A percentile compares a stretch with the other conserved stretches of the same genome.
Conservation (phyloP, 2,329 filamentous ascomycete species). For the Pseudonectria buxi region DNA sequence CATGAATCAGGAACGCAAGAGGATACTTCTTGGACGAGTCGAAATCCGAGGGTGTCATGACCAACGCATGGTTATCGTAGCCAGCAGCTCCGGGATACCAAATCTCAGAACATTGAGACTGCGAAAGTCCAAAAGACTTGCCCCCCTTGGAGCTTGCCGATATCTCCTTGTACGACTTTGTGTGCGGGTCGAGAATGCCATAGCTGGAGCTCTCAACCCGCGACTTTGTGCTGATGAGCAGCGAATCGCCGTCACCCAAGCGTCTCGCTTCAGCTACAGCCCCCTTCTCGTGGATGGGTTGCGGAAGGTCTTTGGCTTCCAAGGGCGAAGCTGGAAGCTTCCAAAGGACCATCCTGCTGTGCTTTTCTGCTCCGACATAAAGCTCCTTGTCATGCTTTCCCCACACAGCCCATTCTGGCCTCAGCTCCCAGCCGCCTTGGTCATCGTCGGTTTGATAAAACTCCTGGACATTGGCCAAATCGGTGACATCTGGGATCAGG, state of each 20-base stretch:
- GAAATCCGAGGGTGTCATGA: slow-evolving; percentile 60
- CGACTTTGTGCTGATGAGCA: slow-evolving; percentile 63
- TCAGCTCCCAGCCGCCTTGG: slow-evolving; percentile 55
- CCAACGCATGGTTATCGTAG: slow-evolving; percentile 63
- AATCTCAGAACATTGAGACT: slow-evolving; percentile 58
- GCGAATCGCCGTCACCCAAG: slow-evolving; percentile 38
- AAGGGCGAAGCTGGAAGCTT: slow-evolving; percentile 50
- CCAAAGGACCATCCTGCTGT: slow-evolving; percentile 57
- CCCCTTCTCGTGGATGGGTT: slow-evolving; percentile 45
- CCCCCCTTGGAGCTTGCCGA: slow-evolving; percentile 63
- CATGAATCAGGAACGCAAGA: slow-evolving; percentile 72
- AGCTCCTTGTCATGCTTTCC: slow-evolving; percentile 54
- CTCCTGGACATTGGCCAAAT: slow-evolving; percentile 52
- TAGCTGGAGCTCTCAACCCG: slow-evolving; percentile 68
- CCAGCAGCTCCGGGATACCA: slow-evolving; percentile 60
- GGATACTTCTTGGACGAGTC: slow-evolving; percentile 67
- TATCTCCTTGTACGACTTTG: slow-evolving; percentile 34
- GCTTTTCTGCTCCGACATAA: slow-evolving; percentile 67
- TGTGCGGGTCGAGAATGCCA: slow-evolving; percentile 46
- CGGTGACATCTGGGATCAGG: slow-evolving; percentile 53
- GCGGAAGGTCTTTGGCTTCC: slow-evolving; percentile 41
- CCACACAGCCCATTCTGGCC: slow-evolving; percentile 52
- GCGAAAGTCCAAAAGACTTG: slow-evolving; percentile 58
- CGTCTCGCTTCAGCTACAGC: slow-evolving; percentile 47
- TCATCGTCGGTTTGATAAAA: slow-evolving; percentile 57